These are phyloP conservation scores for Trichoderma simmonsii DNA, from an alignment of 2,329 filamentous ascomycete genomes.

Conservation along the genomic window DNA sequence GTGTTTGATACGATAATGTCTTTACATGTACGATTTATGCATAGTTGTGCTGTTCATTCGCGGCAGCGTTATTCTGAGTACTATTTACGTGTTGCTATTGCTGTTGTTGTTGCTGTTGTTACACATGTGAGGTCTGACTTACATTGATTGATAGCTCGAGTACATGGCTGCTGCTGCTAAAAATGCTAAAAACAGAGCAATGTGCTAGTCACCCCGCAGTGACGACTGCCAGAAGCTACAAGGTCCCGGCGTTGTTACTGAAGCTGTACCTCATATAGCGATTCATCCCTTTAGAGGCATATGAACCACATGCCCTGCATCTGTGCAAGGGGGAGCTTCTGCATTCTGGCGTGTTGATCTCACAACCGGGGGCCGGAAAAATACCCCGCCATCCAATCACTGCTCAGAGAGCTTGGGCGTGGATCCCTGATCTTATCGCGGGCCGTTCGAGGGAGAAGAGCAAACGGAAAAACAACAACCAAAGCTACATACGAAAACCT, in stretches of 20 bases:
- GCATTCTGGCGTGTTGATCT: neutral
- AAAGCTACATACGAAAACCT: neutral
- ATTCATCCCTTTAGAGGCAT: neutral
- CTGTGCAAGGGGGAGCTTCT: neutral
- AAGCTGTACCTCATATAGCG: neutral
- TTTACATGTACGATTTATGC: neutral
- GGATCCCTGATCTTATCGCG: slow-evolving; percentile 6
- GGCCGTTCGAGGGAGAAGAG: neutral
- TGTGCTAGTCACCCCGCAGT: neutral
- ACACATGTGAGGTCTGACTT: neutral
- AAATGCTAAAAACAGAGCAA: neutral
- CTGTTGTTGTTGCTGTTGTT: neutral
- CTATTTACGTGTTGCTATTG: neutral
- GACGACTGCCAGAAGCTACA: neutral
- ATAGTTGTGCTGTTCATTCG: neutral
- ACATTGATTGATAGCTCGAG: neutral
- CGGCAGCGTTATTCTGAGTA: neutral
- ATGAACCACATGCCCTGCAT: neutral
- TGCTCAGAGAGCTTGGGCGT: slow-evolving; percentile 2
- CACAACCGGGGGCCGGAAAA: neutral
- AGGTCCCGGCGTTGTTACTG: neutral
- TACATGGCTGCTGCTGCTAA: neutral
- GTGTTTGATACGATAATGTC: neutral
- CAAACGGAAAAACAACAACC: neutral
- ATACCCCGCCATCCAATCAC: neutral